Conservation (phyloP, 148 eudicot species). For the Mesembryanthemum crystallinum region DNA sequence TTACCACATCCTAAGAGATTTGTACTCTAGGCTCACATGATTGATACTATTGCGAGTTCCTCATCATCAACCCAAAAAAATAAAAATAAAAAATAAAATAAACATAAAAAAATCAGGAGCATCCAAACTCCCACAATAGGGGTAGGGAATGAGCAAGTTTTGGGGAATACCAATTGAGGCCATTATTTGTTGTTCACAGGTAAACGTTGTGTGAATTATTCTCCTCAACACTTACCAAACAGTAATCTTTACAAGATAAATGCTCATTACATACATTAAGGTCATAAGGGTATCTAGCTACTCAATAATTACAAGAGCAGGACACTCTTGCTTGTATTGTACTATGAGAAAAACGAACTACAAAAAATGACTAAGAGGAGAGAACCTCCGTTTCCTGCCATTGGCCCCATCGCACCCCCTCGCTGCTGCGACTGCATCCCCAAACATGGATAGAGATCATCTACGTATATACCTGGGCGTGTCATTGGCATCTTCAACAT, state of each 20-base stretch:
- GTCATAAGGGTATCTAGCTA: not conserved
- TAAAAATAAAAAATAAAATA: too few species aligned
- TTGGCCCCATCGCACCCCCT: not conserved
- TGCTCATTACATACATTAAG: conserved; percentile 14
- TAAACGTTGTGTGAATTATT: not conserved
- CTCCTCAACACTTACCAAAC: not conserved
- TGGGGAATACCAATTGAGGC: too few species aligned
- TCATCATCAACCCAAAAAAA: too few species aligned
- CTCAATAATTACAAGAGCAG: not conserved
- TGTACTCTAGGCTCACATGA: too few species aligned
- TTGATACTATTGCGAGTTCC: too few species aligned
- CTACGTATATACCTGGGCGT: not conserved
- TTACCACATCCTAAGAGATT: too few species aligned
- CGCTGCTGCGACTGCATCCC: not conserved
- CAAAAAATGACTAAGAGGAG: conserved; percentile 6
- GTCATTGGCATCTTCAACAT: not conserved
- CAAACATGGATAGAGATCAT: not conserved
- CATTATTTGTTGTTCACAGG: not conserved
- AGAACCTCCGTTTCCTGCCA: not conserved
- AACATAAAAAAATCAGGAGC: too few species aligned
- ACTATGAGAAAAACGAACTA: not conserved
- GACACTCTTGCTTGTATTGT: conserved; percentile 9
- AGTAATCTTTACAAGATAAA: conserved; percentile 3
- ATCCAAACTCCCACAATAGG: too few species aligned
- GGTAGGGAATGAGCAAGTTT: too few species aligned